Evolutionary conservation across 2,329 filamentous ascomycete genomes (phyloP).

Genomic region (Phoma sp.): DNA sequence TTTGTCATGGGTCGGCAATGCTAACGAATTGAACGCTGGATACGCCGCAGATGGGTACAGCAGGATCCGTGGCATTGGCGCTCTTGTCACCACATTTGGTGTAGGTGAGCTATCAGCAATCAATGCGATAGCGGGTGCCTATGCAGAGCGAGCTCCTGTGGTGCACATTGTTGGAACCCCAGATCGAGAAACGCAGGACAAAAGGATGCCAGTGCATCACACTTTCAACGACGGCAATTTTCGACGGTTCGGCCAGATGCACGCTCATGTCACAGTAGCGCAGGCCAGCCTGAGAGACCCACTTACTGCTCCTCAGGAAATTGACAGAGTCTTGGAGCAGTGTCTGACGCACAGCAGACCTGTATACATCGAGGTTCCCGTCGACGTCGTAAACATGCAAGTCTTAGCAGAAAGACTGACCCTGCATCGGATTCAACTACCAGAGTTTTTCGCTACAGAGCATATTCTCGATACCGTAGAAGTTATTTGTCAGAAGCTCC

Average conservation of each 20-base stretch:
- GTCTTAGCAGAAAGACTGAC: slow-evolving; percentile 44
- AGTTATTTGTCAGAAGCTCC: slow-evolving; percentile 34
- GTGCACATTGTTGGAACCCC: slow-evolving; percentile 66
- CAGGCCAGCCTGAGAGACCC: slow-evolving; percentile 57
- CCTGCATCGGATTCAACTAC: slow-evolving; percentile 11
- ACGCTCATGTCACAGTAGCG: slow-evolving; percentile 56
- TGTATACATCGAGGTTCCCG: slow-evolving; percentile 63
- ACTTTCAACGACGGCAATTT: slow-evolving; percentile 69
- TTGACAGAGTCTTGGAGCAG: slow-evolving; percentile 59
- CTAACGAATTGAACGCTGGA: slow-evolving; percentile 61
- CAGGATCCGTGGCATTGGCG: slow-evolving; percentile 63
- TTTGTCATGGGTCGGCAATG: slow-evolving; percentile 55
- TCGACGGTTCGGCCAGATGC: slow-evolving; percentile 58
- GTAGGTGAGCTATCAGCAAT: slow-evolving; percentile 72
- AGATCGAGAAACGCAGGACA: slow-evolving; percentile 51
- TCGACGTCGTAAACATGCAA: slow-evolving; percentile 56
- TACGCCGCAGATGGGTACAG: slow-evolving; percentile 63
- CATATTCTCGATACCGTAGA: slow-evolving; percentile 44
- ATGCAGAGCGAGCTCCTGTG: slow-evolving; percentile 73
- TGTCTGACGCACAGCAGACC: slow-evolving; percentile 61
- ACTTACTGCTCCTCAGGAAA: slow-evolving; percentile 54
- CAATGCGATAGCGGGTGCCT: slow-evolving; percentile 76
- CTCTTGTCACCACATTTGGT: slow-evolving; percentile 76
- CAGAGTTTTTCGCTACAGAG: slow-evolving; percentile 30
- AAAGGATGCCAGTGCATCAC: slow-evolving; percentile 63